Evolutionary conservation across 306 rosid species (phyloP), one percentile per base, ranked within the genome.

Genomic region (Casuarina glauca): DNA sequence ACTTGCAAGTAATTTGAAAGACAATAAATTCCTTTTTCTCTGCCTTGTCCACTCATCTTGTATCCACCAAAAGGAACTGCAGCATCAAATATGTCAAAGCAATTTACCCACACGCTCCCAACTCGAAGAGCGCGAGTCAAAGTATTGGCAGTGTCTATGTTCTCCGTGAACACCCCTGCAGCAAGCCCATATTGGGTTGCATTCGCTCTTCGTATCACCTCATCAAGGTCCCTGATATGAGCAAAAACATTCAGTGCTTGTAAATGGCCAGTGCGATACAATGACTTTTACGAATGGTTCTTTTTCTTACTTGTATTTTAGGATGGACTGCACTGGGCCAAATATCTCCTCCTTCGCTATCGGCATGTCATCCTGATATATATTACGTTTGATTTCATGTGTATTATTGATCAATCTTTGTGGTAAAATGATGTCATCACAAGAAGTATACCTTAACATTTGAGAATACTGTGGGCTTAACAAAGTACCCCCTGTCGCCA

Each of bases 51-150:
- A 73, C 98, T 95, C 97, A 89, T 88, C 86, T 95, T 95, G 86
- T 82, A 95, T 48, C 99, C 97, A 54, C 99, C 97, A 77, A 95
- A 95, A 35, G 97, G 99, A 86, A 95, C 83, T 57, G 97, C 88
- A 70, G 99, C 97, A 82, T 93, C 99, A 85, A 89, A 87, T 75
- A 81, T 82, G 83, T 91, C 90, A 76, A 74, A 95, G 88, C 97
- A 88, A 63, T 95, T 95, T 50, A 93, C 58, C 93, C 93, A 95
- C 1, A 95, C 93, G 5, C 90, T 83, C 74, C 99, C 99, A 9
- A 20, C 97, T 58, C 88, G 87, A 83, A 95, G 68, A 43, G 97
- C 96, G 0, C 97, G 78, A 0, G 91, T 91, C 79, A 95, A 75
- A 3, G 84, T 82, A 83, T 93, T 89, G 0, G 98, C 99, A 9